phyloP scores from a whole-genome alignment of 2,329 filamentous ascomycete species.

The Aspergillus sojae region DNA sequence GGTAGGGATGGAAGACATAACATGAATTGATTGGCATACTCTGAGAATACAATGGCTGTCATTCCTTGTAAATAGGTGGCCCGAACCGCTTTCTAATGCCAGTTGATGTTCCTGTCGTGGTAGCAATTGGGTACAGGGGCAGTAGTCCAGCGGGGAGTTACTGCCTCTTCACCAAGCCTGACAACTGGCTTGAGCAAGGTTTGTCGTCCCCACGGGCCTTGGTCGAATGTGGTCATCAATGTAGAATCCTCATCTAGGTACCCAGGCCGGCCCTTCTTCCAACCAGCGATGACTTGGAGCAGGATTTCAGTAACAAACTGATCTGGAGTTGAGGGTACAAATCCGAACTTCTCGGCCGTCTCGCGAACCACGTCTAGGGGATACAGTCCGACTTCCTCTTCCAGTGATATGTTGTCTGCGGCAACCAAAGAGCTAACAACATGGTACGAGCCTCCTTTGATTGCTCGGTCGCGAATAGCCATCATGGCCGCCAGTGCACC shows the following conservation, averaged over 20 bases:
- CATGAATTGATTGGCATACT: neutral
- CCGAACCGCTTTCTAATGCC: neutral
- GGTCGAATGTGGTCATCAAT: constrained; percentile 15
- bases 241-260: constrained; percentile 12
- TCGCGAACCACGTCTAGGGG: constrained; percentile 24
- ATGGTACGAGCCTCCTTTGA: constrained; percentile 26
- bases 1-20: neutral
- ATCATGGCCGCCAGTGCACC: constrained; percentile 21
- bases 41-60: neutral
- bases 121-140: constrained; percentile 18
- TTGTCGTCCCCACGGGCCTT: constrained; percentile 12
- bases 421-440: constrained; percentile 33
- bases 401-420: constrained; percentile 33
- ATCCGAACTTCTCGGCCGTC: constrained; percentile 18
- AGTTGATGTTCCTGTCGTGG: constrained; percentile 14
- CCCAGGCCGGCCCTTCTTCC: constrained; percentile 19
- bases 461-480: constrained; percentile 21
- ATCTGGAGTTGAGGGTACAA: constrained; percentile 15
- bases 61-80: neutral
- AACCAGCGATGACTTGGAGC: constrained; percentile 26
- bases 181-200: constrained; percentile 17
- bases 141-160: constrained; percentile 14
- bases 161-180: constrained; percentile 11
- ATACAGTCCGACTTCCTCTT: constrained; percentile 37
- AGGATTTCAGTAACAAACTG: constrained; percentile 30